phyloP scores from a whole-genome alignment of 768 basidiomycete genomes.

The Naganishia vaughanmartiniae region DNA sequence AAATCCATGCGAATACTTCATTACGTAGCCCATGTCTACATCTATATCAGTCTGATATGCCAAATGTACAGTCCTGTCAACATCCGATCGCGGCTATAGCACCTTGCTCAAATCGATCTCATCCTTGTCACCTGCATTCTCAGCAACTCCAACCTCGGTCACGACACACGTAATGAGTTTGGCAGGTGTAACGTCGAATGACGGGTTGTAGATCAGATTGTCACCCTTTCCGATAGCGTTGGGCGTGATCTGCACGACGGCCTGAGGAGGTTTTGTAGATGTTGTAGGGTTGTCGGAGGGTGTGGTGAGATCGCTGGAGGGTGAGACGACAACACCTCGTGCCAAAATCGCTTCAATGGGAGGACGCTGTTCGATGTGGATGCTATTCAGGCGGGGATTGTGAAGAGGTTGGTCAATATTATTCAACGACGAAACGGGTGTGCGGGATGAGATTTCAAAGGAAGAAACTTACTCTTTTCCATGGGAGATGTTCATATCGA shows the following conservation, averaged over 20 bases:
- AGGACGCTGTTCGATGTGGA: slow-evolving; percentile 91
- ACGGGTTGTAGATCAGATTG: slow-evolving; percentile 71
- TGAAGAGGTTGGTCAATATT: slow-evolving; percentile 2
- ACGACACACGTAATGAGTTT: slow-evolving; percentile 79
- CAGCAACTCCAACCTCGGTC: slow-evolving; percentile 89
- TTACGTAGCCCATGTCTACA: neutral
- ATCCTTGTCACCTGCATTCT: slow-evolving; percentile 61
- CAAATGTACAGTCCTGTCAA: neutral
- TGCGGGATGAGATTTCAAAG: neutral
- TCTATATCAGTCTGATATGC: neutral
- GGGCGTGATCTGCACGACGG: slow-evolving; percentile 81
- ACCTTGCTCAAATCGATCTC: slow-evolving; percentile 66
- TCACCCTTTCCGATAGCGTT: slow-evolving; percentile 51
- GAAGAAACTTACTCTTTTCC: slow-evolving; percentile 60
- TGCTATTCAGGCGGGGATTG: slow-evolving; percentile 54
- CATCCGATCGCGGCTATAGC: neutral
- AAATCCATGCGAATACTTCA: neutral
- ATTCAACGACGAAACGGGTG: neutral
- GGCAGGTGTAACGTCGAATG: slow-evolving; percentile 94
- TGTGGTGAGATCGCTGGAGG: slow-evolving; percentile 76
- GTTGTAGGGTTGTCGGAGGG: slow-evolving; percentile 54
- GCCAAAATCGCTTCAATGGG: slow-evolving; percentile 82
- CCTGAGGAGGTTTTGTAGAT: slow-evolving; percentile 55
- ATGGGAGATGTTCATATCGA: slow-evolving; percentile 74
- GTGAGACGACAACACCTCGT: slow-evolving; percentile 68